phyloP scores from a whole-genome alignment of 2,329 filamentous ascomycete species.

The Coniochaeta ligniaria region DNA sequence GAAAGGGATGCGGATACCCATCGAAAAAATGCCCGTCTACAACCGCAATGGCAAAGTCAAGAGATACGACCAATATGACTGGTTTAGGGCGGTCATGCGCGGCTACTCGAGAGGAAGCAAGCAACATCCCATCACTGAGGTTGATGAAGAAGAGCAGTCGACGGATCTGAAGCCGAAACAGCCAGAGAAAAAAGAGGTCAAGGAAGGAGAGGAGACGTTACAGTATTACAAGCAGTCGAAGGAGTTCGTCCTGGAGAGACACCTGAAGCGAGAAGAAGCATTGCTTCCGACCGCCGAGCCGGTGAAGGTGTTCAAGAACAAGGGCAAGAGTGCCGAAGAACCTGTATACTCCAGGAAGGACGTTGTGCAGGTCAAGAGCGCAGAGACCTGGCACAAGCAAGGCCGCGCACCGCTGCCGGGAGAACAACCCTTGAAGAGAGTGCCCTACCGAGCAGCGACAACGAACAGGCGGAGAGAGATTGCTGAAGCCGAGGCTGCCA shows the following conservation, averaged over 20 bases:
- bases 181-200: conserved; percentile 64
- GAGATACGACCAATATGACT: conserved; percentile 72
- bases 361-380: conserved; percentile 78
- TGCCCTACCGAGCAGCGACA: conserved; percentile 87
- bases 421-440: conserved; percentile 72
- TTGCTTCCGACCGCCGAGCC: conserved; percentile 61
- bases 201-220: conserved; percentile 72
- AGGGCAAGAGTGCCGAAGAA: conserved; percentile 71
- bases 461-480: conserved; percentile 81
- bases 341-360: conserved; percentile 75
- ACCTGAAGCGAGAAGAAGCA: conserved; percentile 88
- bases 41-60: conserved; percentile 71
- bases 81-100: conserved; percentile 77
- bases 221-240: conserved; percentile 83
- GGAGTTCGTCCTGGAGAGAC: conserved; percentile 78
- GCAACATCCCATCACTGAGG: conserved; percentile 52
- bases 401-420: conserved; percentile 68
- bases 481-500: conserved; percentile 72
- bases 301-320: conserved; percentile 67
- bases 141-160: conserved; percentile 73
- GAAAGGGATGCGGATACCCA: conserved; percentile 71
- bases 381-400: conserved; percentile 97
- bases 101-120: conserved; percentile 53
- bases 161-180: conserved; percentile 69
- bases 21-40: conserved; percentile 76